phyloP scores from a whole-genome alignment of 345 rosid species.

The Reutealis trisperma region DNA sequence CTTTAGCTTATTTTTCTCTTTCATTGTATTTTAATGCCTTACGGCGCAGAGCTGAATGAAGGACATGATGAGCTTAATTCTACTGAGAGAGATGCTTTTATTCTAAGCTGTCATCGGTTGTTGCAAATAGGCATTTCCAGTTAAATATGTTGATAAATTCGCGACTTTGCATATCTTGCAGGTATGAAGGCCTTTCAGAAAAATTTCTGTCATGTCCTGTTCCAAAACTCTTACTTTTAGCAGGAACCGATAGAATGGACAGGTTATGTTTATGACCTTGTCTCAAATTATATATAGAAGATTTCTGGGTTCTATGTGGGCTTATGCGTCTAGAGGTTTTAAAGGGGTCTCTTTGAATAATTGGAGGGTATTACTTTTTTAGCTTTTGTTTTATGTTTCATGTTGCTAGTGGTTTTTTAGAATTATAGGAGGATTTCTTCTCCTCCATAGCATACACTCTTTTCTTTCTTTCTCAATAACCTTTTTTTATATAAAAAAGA shows the following conservation, averaged over 20 bases:
- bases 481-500: too few relatives aligned
- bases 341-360: too few relatives aligned
- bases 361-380: too few relatives aligned
- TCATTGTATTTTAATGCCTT: not conserved
- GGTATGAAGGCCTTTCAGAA: slow-evolving; percentile 97
- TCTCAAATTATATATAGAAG: not conserved
- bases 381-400: too few relatives aligned
- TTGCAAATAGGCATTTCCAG: slow-evolving; percentile 1
- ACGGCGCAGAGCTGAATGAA: not conserved
- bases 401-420: too few relatives aligned
- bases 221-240: slow-evolving; percentile 85
- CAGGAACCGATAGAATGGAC: slow-evolving; percentile 90
- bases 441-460: too few relatives aligned
- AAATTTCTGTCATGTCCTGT: slow-evolving; percentile 78
- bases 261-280: slow-evolving; percentile 41
- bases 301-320: too few relatives aligned
- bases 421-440: too few relatives aligned
- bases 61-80: not conserved
- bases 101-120: not conserved
- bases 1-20: too few relatives aligned
- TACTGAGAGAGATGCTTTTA: not conserved
- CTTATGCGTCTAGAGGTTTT: too few relatives aligned
- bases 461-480: too few relatives aligned
- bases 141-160: slow-evolving; percentile 7
- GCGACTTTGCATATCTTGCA: slow-evolving; percentile 32